A percentile compares a stretch with the other conserved stretches of the same genome.
These are phyloP conservation scores for Aspergillus caelatus DNA, from an alignment of 2,329 filamentous ascomycete genomes.

Conservation along the genomic window DNA sequence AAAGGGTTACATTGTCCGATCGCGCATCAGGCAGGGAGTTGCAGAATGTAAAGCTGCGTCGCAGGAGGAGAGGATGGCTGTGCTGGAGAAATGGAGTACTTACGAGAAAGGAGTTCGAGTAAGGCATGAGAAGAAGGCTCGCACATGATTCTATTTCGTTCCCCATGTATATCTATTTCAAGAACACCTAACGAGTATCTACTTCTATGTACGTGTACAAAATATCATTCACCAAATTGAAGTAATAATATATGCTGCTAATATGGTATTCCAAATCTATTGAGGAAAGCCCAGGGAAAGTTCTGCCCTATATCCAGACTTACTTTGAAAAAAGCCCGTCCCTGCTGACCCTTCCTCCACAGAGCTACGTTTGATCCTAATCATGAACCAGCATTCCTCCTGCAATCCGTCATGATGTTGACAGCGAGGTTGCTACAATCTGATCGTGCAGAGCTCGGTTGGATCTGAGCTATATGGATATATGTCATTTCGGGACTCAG, in stretches of 20 bases:
- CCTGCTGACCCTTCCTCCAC: slow-evolving; percentile 29
- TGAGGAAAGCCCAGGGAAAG: not conserved
- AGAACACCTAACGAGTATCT: not conserved
- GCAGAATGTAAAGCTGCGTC: slow-evolving; percentile 11
- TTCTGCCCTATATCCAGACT: slow-evolving; percentile 10
- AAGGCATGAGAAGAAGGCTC: not conserved
- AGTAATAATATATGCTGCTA: too few species aligned
- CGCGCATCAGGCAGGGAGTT: slow-evolving; percentile 15
- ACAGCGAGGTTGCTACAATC: not conserved
- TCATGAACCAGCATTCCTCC: slow-evolving; percentile 23
- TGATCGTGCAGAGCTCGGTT: not conserved
- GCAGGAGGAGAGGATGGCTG: slow-evolving; percentile 1
- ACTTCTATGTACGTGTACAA: too few species aligned
- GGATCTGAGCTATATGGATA: not conserved
- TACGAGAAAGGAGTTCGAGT: slow-evolving; percentile 8
- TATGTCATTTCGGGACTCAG: too few species aligned
- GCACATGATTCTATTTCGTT: not conserved
- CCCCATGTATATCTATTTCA: not conserved
- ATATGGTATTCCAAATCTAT: not conserved
- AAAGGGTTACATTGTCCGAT: slow-evolving; percentile 11
- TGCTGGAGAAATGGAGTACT: slow-evolving; percentile 8
- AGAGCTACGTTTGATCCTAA: slow-evolving; percentile 19
- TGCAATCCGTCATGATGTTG: slow-evolving; percentile 24
- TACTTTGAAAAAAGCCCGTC: slow-evolving; percentile 31
- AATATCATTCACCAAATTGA: too few species aligned